phyloP scores from a whole-genome alignment of 768 basidiomycete genomes.

The Lactarius psammicola region DNA sequence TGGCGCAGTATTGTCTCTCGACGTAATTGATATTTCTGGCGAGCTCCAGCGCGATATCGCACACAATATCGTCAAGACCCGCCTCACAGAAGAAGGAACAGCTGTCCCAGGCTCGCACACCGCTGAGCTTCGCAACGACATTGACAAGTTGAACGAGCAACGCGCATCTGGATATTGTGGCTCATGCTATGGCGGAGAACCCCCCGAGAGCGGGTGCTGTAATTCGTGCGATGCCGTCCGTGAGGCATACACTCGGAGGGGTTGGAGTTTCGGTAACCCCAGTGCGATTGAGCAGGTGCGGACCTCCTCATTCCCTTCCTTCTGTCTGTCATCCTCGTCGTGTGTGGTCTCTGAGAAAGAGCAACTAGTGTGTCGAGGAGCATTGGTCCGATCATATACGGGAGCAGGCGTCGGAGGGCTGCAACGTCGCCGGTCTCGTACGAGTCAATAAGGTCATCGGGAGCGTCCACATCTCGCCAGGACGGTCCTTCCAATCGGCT shows the following conservation, averaged over 20 bases:
- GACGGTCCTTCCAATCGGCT: constrained; percentile 90
- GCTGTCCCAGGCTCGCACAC: constrained; percentile 54
- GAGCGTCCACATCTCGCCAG: constrained; percentile 93
- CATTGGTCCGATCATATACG: constrained; percentile 93
- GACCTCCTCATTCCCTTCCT: background rate
- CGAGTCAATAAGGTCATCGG: constrained; percentile 97
- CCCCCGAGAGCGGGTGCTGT: constrained; percentile 81
- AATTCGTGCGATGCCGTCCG: constrained; percentile 96
- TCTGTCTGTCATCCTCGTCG: background rate
- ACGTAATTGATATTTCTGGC: constrained; percentile 98
- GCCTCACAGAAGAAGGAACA: constrained; percentile 60
- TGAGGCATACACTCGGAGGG: constrained; percentile 82
- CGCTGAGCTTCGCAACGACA: constrained; percentile 78
- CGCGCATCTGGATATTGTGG: constrained; percentile 77
- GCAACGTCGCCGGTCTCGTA: constrained; percentile 87
- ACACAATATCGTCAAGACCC: constrained; percentile 84
- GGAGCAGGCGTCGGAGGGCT: constrained; percentile 92
- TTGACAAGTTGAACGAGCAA: constrained; percentile 72
- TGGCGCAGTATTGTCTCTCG: constrained; percentile 83
- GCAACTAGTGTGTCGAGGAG: constrained; percentile 80
- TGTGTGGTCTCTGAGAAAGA: background rate
- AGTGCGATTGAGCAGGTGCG: constrained; percentile 89
- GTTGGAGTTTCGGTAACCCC: constrained; percentile 94
- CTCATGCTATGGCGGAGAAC: constrained; percentile 89
- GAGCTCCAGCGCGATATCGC: constrained; percentile 90